Percentiles rank a stretch among this genome's conserved stretches.
These are phyloP conservation scores for Thelonectria blattea DNA, from an alignment of 2,329 filamentous ascomycete genomes.

Conservation along the genomic window DNA sequence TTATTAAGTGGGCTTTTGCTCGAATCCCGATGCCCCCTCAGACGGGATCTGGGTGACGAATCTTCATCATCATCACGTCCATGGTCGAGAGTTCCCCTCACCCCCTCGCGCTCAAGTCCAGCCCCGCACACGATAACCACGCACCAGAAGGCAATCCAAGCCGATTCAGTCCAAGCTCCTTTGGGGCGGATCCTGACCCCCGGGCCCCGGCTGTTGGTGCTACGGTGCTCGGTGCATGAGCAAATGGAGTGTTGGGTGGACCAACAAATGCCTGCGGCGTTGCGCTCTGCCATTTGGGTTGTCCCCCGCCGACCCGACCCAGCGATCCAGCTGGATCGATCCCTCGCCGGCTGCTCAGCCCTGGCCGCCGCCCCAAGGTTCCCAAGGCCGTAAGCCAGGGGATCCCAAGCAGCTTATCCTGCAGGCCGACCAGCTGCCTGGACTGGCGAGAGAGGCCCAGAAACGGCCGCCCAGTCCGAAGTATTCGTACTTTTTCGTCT, in stretches of 20 bases:
- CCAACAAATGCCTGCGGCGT: slow-evolving; percentile 23
- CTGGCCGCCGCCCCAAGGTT: slow-evolving; percentile 1
- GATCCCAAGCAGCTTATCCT: slow-evolving; percentile 15
- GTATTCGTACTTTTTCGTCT: not conserved
- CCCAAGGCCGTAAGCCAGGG: slow-evolving; percentile 8
- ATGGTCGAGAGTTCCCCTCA: slow-evolving; percentile 3
- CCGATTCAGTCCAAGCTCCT: slow-evolving; percentile 33
- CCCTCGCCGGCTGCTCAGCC: slow-evolving; percentile 8
- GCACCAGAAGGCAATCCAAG: slow-evolving; percentile 20
- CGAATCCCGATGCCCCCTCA: not conserved
- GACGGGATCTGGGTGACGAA: not conserved
- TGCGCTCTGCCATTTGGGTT: not conserved
- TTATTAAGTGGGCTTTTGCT: slow-evolving; percentile 15
- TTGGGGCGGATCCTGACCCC: slow-evolving; percentile 33
- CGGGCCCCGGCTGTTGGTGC: slow-evolving; percentile 33
- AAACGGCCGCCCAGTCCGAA: not conserved
- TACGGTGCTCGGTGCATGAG: slow-evolving; percentile 18
- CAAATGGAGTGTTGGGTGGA: slow-evolving; percentile 18
- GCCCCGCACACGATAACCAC: slow-evolving; percentile 17
- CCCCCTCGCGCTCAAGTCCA: slow-evolving; percentile 9
- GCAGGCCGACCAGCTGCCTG: slow-evolving; percentile 9
- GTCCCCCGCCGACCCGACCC: slow-evolving; percentile 22
- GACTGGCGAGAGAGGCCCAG: not conserved
- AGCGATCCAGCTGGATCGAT: slow-evolving; percentile 28
- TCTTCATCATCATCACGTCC: not conserved